Base-by-base conservation (phyloP, 2,329 filamentous ascomycete genomes). In the Ophiostoma tasmaniense region DNA sequence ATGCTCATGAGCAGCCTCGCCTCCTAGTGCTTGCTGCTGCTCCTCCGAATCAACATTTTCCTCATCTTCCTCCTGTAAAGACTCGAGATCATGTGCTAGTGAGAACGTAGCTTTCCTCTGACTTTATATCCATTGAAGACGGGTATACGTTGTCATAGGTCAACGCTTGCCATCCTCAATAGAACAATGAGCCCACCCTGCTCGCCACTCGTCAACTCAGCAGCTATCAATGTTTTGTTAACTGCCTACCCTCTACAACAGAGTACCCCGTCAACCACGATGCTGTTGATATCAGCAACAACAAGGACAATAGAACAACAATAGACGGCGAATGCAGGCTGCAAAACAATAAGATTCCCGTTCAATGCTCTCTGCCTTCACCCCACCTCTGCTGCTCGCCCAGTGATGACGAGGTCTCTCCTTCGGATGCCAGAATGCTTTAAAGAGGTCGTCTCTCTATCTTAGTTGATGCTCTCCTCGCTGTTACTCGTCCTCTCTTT, bases 371-470 rank as follows among this genome's bases (percentile, higher is more conserved):
- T 33, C n/a, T n/a, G 11, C 28, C 33, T 33, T 33, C 61, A 64
- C 64, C 37, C 64, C 39, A 50, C 64, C 25, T 25, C 37, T 66
- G 39, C 25, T 52, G 39, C 64, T 28, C 17, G 28, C 39, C 39
- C 33, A 25, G 64, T 66, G 65, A 66, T 66, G 65, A 66, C 65
- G 65, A 66, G 65, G 65, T 66, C 42, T 39, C 28, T 66, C 28
- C 45, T 55, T 66, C 45, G 39, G 64, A 66, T 33, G 64, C 64
- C 39, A 66, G 39, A 66, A 25, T 25, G 61, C 35, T 64, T 65
- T 65, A 65, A 45, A 45, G 20, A 39, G 61, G 2, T 64, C 17
- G 22, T 22, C 4, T n/a, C 14, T 37, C 5, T 64, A 3, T 30
- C 30, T 33, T 17, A 35, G 11, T n/a, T 33, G 28, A 35, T 20